Percentiles rank a stretch among this genome's conserved stretches.
Evolutionary conservation across 495 filamentous ascomycete genomes (phyloP).

Genomic region (Aspergillus ostianus): DNA sequence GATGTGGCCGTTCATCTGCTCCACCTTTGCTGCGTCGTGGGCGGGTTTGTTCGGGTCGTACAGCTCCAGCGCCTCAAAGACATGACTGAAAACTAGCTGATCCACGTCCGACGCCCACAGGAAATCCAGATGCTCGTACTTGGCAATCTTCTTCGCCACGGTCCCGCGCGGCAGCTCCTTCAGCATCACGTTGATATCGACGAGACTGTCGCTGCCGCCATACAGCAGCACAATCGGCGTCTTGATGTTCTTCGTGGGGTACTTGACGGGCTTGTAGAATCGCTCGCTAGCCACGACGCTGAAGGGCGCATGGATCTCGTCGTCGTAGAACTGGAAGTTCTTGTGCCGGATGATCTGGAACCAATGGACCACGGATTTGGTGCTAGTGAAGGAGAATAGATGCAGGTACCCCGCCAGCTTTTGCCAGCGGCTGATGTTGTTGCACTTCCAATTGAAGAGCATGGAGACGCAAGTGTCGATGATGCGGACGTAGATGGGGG

Average conservation of each 20-base stretch:
- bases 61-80: slow-evolving; percentile 79
- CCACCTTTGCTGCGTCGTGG: neutral
- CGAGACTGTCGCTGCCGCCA: slow-evolving; percentile 87
- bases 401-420: slow-evolving; percentile 98
- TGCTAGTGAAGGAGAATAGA: slow-evolving; percentile 92
- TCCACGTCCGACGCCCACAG: slow-evolving; percentile 90
- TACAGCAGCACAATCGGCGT: slow-evolving; percentile 93
- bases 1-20: slow-evolving; percentile 9
- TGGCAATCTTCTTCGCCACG: slow-evolving; percentile 74
- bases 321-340: slow-evolving; percentile 97
- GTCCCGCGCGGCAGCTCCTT: slow-evolving; percentile 82
- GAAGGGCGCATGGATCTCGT: slow-evolving; percentile 73
- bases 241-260: slow-evolving; percentile 94
- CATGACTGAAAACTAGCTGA: slow-evolving; percentile 80
- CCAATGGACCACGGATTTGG: slow-evolving; percentile 96
- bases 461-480: slow-evolving; percentile 80
- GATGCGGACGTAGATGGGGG: slow-evolving; percentile 84
- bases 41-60: slow-evolving; percentile 35
- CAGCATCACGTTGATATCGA: slow-evolving; percentile 93
- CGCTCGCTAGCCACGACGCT: slow-evolving; percentile 54
- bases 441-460: slow-evolving; percentile 86
- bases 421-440: slow-evolving; percentile 81
- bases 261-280: slow-evolving; percentile 90
- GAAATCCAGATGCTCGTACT: slow-evolving; percentile 97
- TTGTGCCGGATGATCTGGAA: slow-evolving; percentile 97